These are phyloP conservation scores for Hypoxylon rickii DNA, from an alignment of 495 filamentous ascomycete genomes.

Conservation along the genomic window DNA sequence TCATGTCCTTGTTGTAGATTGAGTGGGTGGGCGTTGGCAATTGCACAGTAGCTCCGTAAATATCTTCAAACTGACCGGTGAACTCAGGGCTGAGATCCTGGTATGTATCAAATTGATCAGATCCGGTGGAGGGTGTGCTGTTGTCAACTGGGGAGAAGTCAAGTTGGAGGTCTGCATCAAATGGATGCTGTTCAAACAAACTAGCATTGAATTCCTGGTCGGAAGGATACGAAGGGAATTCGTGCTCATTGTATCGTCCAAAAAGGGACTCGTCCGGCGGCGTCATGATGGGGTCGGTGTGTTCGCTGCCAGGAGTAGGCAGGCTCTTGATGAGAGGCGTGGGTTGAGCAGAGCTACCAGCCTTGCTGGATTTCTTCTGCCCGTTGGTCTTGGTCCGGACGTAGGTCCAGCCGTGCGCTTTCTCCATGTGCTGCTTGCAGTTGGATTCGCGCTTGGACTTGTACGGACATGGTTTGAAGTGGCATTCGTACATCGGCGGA, in stretches of 20 bases:
- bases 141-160: conserved; percentile 55
- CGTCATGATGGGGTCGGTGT: conserved; percentile 47
- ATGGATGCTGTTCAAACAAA: conserved; percentile 33
- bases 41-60: conserved; percentile 56
- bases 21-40: conserved; percentile 44
- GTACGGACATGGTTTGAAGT: conserved; percentile 86
- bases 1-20: conserved; percentile 47
- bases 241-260: conserved; percentile 38
- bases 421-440: conserved; percentile 99
- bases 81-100: conserved; percentile 51
- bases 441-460: conserved; percentile 95
- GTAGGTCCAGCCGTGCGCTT: conserved; percentile 89
- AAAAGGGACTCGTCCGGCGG: conserved; percentile 47
- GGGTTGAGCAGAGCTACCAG: conserved; percentile 50
- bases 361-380: conserved; percentile 57
- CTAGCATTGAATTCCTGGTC: conserved; percentile 42
- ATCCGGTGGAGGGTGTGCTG: conserved; percentile 52
- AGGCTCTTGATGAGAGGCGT: conserved; percentile 62
- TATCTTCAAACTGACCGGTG: conserved; percentile 58
- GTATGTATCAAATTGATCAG: conserved; percentile 51
- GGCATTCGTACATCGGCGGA: conserved; percentile 78
- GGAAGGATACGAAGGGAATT: conserved; percentile 49
- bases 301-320: conserved; percentile 51
- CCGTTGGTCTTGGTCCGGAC: conserved; percentile 90
- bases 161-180: conserved; percentile 52